Evolutionary conservation across 192 early-diverging fungal genomes (phyloP), one percentile per base, ranked within the genome.

Genomic region (Coemansia sp.): DNA sequence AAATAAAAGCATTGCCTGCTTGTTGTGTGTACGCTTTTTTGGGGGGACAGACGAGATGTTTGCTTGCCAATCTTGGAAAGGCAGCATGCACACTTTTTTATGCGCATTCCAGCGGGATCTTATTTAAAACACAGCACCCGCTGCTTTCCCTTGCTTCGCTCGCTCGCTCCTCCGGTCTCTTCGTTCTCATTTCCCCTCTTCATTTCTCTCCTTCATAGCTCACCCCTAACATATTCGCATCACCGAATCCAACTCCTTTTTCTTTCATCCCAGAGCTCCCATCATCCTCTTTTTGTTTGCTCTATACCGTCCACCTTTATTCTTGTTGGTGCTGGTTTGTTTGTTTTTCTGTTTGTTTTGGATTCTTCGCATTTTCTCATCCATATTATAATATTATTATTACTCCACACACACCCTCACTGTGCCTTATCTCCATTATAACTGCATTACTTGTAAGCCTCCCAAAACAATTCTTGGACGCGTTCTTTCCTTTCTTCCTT

Each of bases 91-190:
- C 52, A 32, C 21, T 54, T 54, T 50, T 54, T 54, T 3, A 26
- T 23, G 26, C 16, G 57, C 3, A 16, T 59, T 59, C 26, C 57
- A 15, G 37, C 38, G 13, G 37, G 13, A 9, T 23, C 52, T 41
- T n/a, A 59, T 59, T 59, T 59, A 56, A 56, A 56, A 56, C 56
- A 56, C 56, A 26, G 56, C 56, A 6, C 37, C 56, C 56, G 9
- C 32, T 38, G 3, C 56, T 57, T 26, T 9, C 57, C 57, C 57
- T 41, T 7, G 4, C 57, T 11, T 16, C 39, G 38, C 26, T 59
- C 21, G 21, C 50, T 23, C 16, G 2, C 15, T 19, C n/a, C 40
- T 18, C 15, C 56, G 3, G 6, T 32, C 23, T 32, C 23, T 38
- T 38, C 19, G 9, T 9, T 6, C 23, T 54, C 26, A 16, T 16